These are phyloP conservation scores for Pinus albicaulis DNA, from an alignment of 75 land plant genomes.

Conservation along the genomic window DNA sequence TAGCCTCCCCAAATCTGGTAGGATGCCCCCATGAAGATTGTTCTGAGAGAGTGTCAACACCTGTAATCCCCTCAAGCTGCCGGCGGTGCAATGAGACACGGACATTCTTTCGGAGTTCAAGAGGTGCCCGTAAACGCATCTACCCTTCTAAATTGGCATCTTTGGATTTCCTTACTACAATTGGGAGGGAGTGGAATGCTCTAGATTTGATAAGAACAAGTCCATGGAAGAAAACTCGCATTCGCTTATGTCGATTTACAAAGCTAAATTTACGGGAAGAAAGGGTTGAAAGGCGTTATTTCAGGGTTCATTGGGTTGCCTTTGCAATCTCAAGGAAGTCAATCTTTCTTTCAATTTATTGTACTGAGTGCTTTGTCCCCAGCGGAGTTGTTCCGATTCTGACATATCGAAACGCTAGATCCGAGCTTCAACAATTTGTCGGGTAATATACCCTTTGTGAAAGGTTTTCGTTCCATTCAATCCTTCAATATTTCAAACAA, in stretches of 20 bases:
- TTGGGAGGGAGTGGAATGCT: conserved; percentile 28
- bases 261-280: conserved; percentile 14
- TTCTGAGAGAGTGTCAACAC: conserved; percentile 76
- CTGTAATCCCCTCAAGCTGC: conserved; percentile 49
- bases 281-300: conserved; percentile 19
- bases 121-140: neutral
- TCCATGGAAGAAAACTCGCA: neutral
- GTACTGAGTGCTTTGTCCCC: conserved; percentile 18
- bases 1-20: conserved; percentile 34
- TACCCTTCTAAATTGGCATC: neutral
- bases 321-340: conserved; percentile 26
- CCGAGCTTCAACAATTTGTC: conserved; percentile 35
- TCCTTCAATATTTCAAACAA: conserved; percentile 36
- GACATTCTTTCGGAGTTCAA: neutral
- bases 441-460: conserved; percentile 15
- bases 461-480: conserved; percentile 12
- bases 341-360: conserved; percentile 42
- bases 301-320: conserved; percentile 18
- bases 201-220: neutral
- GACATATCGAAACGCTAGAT: conserved; percentile 24
- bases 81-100: neutral
- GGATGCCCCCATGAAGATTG: conserved; percentile 52
- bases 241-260: neutral
- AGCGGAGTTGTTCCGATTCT: conserved; percentile 14
- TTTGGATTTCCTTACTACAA: conserved; percentile 14